Base-by-base conservation (phyloP, 768 basidiomycete genomes). In the Suillus spraguei region DNA sequence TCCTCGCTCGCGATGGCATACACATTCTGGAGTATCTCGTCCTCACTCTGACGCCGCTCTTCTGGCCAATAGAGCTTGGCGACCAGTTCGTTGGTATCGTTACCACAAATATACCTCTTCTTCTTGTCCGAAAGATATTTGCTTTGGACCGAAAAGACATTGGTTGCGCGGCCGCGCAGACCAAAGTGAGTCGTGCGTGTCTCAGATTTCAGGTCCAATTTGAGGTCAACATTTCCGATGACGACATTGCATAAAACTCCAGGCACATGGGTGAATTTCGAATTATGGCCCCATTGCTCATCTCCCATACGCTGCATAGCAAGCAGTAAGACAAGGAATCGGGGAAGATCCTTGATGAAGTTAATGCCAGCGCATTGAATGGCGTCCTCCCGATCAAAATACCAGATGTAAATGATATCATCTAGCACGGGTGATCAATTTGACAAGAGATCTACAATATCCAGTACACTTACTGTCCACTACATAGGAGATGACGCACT, bases 311-410 rank as follows among this genome's bases (percentile, higher is more conserved):
- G 62, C n/a, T 69, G 60, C 61, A 65, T 50, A 5, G 59, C 54
- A 14, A 68, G 55, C 2, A 67, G 59, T 0, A 65, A 44, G 20
- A 61, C 42, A 0, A 68, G 49, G 1, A 66, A 68, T 1, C 55
- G 63, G 1, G 66, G 63, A 16, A 66, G 63, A 16, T 65, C 68
- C 16, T 66, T 16, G 3, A 69, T 59, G n/a, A 64, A 61, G 24
- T 69, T 68, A 6, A 68, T 28, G 0, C 22, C 61, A 8, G 64
- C 52, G 33, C 61, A 66, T 46, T 63, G 63, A 22, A 67, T 63
- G 1, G 22, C 6, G 10, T 49, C 22, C 47, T 41, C 22, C 0
- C 22, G 63, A 28, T 63, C 63, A 32, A 42, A 60, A 28, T 11
- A 44, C 58, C 61, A 49, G 28, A 60, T 11, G 36, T 60, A 61